Percentiles rank a stretch among this genome's conserved stretches.
Conservation (phyloP, 2,329 filamentous ascomycete genomes). For the Alternaria hordeiaustralica region DNA sequence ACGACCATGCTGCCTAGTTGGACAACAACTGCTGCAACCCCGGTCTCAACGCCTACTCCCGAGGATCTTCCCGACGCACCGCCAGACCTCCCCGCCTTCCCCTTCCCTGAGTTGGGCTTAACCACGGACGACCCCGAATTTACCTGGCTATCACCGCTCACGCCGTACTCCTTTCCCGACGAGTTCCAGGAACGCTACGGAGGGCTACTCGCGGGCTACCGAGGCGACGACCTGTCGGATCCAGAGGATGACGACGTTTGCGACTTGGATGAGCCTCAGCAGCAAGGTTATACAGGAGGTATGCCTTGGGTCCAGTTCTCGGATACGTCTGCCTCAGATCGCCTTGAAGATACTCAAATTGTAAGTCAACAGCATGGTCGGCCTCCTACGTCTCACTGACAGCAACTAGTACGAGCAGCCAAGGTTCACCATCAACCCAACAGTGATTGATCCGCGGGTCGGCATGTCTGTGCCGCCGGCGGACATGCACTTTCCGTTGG, state of each 20-base stretch:
- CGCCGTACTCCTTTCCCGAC: background rate
- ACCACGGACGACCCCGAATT: background rate
- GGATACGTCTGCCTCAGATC: background rate
- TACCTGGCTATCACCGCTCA: background rate
- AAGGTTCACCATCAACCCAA: background rate
- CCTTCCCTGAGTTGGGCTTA: background rate
- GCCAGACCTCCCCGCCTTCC: background rate
- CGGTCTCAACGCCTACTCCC: background rate
- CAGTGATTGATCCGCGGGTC: background rate
- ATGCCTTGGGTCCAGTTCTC: background rate
- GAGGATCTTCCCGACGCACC: background rate
- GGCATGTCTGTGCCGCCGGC: background rate
- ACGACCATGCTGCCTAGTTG: background rate
- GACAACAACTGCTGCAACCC: background rate
- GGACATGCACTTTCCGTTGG: background rate
- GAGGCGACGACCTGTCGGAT: background rate
- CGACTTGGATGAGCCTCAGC: background rate
- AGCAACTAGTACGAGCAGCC: background rate
- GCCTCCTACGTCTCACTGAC: background rate
- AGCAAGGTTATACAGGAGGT: background rate
- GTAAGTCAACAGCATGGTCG: background rate
- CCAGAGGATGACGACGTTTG: background rate
- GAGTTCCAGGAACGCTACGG: background rate
- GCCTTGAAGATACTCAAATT: background rate
- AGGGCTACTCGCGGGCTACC: background rate